phyloP scores from a whole-genome alignment of 2,329 filamentous ascomycete genomes.

The Ophiostoma himal-ulmi region DNA sequence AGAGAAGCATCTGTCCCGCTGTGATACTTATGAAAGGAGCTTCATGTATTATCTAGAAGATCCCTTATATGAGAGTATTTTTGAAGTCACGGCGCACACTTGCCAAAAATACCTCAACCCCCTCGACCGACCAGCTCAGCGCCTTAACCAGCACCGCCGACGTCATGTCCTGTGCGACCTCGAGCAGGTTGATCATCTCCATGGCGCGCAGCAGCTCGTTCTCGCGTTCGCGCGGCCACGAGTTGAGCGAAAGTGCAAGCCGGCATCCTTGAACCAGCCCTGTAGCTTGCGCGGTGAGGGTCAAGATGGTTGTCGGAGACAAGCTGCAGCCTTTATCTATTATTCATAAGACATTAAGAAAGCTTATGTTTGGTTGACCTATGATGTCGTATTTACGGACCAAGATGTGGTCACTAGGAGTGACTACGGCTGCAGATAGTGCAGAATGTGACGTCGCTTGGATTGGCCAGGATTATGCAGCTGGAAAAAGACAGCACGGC shows the following conservation, averaged over 20 bases:
- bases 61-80: slow-evolving; percentile 18
- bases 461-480: not conserved
- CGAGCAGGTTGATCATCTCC: slow-evolving; percentile 34
- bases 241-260: slow-evolving; percentile 33
- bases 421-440: not conserved
- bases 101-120: slow-evolving; percentile 32
- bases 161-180: slow-evolving; percentile 33
- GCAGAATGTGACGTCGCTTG: not conserved
- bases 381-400: not conserved
- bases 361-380: not conserved
- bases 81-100: slow-evolving; percentile 32
- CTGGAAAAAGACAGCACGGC: not conserved
- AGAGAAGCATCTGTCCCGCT: not conserved
- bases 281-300: slow-evolving; percentile 13
- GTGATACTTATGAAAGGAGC: not conserved
- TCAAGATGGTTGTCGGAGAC: not conserved
- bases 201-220: slow-evolving; percentile 36
- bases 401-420: not conserved
- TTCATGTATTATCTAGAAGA: not conserved
- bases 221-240: slow-evolving; percentile 35
- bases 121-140: slow-evolving; percentile 32
- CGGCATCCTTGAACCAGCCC: slow-evolving; percentile 29
- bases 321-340: not conserved
- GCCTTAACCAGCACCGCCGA: slow-evolving; percentile 32
- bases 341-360: not conserved